Evolutionary conservation across 2,329 filamentous ascomycete genomes (phyloP), one percentile per base, ranked within the genome.

Genomic region (Arthrocladium fulminans): DNA sequence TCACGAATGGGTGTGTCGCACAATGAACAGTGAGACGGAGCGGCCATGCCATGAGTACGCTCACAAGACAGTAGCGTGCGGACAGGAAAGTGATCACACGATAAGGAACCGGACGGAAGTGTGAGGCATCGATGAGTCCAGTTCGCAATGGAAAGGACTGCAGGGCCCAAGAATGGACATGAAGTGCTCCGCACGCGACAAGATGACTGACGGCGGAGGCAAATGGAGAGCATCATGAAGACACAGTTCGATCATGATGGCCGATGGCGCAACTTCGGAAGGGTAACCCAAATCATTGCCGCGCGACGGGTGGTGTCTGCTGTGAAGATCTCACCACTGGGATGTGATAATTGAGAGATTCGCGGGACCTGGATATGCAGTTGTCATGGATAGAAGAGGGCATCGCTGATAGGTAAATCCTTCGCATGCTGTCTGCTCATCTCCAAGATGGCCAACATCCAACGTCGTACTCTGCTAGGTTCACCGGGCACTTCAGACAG

Each of bases 311-410:
- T 12, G 37, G 37, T 24, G 17, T 40, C 37, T 10, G 37, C 19
- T 40, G 37, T 40, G 15, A 40, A 40, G 23, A 40, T 40, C 37
- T 40, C 32, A 35, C 32, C 13, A n/a, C 13, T 35, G 32, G 32
- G 6, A 22, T 6, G 22, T 24, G 17, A 40, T 40, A 23, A 22
- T 40, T 13, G 12, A 10, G 37, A 22, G 37, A 40, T 19, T 22
- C 37, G 19, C n/a, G n/a, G n/a, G n/a, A n/a, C n/a, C 5, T 22
- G 9, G 6, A 22, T 10, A 15, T 10, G 37, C 12, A 15, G 22
- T 22, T 15, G n/a, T 35, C 32, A 35, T 15, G 17, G 32, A 15
- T 15, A 35, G 6, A n/a, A 35, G 10, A 5, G 32, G 17, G 32
- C 13, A n/a, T 5, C n/a, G 32, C 17, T 15, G n/a, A 15, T 7